Percentiles rank a stretch among this genome's conserved stretches.
These are phyloP conservation scores for Ampelocalamus luodianensis DNA, from an alignment of 176 grass and related monocot genomes.

Conservation along the genomic window DNA sequence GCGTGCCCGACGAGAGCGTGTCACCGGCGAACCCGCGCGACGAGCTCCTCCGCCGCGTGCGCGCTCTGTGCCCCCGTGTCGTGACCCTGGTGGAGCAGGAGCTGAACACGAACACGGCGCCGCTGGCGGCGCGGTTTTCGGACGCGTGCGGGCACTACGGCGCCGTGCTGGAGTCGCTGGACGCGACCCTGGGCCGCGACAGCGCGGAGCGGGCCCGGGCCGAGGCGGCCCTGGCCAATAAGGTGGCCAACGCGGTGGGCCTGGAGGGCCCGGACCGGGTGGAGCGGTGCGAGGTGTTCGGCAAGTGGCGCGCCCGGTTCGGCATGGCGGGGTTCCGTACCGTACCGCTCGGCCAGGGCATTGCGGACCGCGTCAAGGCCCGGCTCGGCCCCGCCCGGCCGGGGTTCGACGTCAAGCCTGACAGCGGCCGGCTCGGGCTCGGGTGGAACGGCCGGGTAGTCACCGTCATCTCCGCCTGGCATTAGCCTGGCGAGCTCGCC, in stretches of 20 bases:
- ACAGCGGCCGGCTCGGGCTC: conserved; percentile 65
- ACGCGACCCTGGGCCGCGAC: conserved; percentile 45
- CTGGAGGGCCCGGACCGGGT: conserved; percentile 75
- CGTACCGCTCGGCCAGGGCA: conserved; percentile 49
- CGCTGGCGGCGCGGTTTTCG: conserved; percentile 64
- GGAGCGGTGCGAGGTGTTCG: conserved; percentile 84
- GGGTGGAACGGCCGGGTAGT: conserved; percentile 71
- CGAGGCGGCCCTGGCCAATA: conserved; percentile 60
- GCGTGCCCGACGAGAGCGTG: conserved; percentile 87
- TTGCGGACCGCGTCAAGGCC: conserved; percentile 53
- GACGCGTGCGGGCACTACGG: conserved; percentile 80
- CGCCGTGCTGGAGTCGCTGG: conserved; percentile 76
- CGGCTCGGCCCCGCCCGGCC: conserved; percentile 26
- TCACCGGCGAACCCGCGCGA: conserved; percentile 89
- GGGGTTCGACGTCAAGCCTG: conserved; percentile 56
- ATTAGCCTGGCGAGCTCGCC: conserved; percentile 44
- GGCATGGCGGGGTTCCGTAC: conserved; percentile 77
- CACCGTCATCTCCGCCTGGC: conserved; percentile 82
- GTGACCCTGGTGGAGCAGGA: conserved; percentile 88
- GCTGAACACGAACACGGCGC: conserved; percentile 82
- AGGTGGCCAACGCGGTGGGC: conserved; percentile 70
- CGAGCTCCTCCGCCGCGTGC: conserved; percentile 83
- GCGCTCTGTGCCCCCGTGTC: conserved; percentile 63
- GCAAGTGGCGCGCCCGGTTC: conserved; percentile 86
- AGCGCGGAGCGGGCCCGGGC: conserved; percentile 38